Evolutionary conservation across 2,329 filamentous ascomycete species (phyloP), one percentile per base, ranked within the genome.

Genomic region (Epichloe uncinata): DNA sequence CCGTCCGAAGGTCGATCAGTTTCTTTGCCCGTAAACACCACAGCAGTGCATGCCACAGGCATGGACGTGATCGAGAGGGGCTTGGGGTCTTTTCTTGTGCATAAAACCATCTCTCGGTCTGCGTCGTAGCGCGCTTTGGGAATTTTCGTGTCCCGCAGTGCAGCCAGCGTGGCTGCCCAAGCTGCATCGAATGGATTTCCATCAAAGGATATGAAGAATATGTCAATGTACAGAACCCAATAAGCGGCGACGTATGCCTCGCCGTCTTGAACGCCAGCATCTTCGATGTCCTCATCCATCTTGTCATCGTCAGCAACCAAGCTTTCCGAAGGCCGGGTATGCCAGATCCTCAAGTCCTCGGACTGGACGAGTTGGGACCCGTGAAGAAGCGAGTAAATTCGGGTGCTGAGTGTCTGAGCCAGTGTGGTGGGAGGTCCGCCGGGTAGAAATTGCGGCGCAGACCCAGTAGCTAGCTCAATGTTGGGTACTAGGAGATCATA

Each of bases 211-310:
- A 98, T 84, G 68, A 95, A 93, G 61, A 96, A 78, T n/a, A 96
- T 75, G 62, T 97, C 91, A 56, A 98, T 86, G 66, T 95, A 96
- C 18, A 98, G 79, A 9, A 87, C 83, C 93, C 91, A 98, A 66
- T 94, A 97, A 0, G 85, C 93, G 63, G 86, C 91, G 11, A 91
- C 67, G n/a, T 63, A 62, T 6, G 63, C 63, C 11, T 69, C 65
- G 42, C 65, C 68, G 13, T 59, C 63, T 38, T 62, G 61, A 5
- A 68, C 61, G 3, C 54, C 56, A 15, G 49, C 48, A 22, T 56
- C 57, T 7, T 62, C 59, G 0, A 60, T 60, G 1, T 68, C 69
- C 5, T 69, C 67, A 4, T 71, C 63, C 49, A 70, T 66, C 13
- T 55, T 52, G 43, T 65, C 65, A 4, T 73, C 71, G 20, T 75